Evolutionary conservation across 139 green algal species (phyloP).

Genomic region (Chlamydomonas sp.): DNA sequence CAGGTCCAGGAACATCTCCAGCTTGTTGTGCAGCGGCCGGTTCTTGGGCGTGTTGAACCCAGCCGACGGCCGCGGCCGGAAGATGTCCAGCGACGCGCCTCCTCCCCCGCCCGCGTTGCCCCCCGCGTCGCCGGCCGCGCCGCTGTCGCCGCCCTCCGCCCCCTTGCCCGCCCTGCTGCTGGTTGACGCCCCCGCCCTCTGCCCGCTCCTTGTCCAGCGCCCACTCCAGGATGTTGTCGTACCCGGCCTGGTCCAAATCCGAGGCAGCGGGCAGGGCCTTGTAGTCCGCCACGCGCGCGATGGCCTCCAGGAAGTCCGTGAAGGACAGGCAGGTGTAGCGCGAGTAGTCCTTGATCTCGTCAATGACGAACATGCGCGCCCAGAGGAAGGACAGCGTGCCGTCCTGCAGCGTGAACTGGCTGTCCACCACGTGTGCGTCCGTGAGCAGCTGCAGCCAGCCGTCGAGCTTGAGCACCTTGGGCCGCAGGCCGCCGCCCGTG

Average conservation of each 20-base stretch:
- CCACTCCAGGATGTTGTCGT: conserved; percentile 75
- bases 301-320: conserved; percentile 78
- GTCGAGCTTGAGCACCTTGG: conserved; percentile 78
- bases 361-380: conserved; percentile 75
- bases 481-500: conserved; percentile 68
- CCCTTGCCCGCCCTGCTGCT: not conserved
- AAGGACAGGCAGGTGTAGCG: conserved; percentile 73
- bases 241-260: conserved; percentile 64
- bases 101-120: not conserved
- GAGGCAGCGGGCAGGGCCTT: conserved; percentile 69
- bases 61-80: conserved; percentile 44
- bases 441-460: conserved; percentile 74
- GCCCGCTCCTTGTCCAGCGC: conserved; percentile 67
- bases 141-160: not conserved
- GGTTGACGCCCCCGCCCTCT: conserved; percentile 35
- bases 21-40: conserved; percentile 73
- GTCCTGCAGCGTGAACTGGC: conserved; percentile 74
- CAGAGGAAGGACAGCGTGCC: conserved; percentile 72
- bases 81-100: conserved; percentile 40
- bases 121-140: not conserved
- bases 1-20: conserved; percentile 80
- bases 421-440: conserved; percentile 66
- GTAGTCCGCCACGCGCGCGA: conserved; percentile 73
- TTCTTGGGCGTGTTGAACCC: conserved; percentile 53
- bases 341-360: conserved; percentile 85